Evolutionary conservation across 192 early-diverging fungal species (phyloP).

Genomic region (Backusella parvicylindrica): DNA sequence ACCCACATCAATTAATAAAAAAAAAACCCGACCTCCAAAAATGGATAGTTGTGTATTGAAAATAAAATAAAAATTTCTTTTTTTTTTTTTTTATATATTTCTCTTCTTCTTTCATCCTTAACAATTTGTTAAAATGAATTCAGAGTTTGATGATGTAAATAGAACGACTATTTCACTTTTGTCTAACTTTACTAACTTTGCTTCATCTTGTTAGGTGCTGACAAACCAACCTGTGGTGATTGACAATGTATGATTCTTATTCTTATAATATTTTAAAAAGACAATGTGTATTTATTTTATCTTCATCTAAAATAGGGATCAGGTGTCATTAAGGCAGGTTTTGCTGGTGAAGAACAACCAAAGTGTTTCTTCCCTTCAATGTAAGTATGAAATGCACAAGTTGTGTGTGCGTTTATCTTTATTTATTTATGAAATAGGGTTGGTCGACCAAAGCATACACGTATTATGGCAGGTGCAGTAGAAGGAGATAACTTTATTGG

Average conservation of each 20-base stretch:
- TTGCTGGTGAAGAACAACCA: slow-evolving; percentile 96
- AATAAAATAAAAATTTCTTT: neutral
- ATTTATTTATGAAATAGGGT: slow-evolving; percentile 48
- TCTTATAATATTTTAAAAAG: neutral
- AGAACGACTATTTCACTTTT: neutral
- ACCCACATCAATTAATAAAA: neutral
- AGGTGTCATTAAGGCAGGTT: slow-evolving; percentile 98
- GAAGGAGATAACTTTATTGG: slow-evolving; percentile 97
- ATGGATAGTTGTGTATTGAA: neutral
- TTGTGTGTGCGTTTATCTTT: neutral
- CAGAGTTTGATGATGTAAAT: slow-evolving; percentile 23
- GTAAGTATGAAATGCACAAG: slow-evolving; percentile 45
- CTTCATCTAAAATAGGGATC: slow-evolving; percentile 72
- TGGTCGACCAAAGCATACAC: slow-evolving; percentile 93
- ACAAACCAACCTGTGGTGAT: slow-evolving; percentile 99
- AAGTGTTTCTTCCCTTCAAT: slow-evolving; percentile 94
- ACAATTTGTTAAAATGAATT: slow-evolving; percentile 8
- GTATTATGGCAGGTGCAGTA: slow-evolving; percentile 97
- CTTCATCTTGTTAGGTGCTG: slow-evolving; percentile 52
- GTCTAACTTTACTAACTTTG: neutral
- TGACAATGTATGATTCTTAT: slow-evolving; percentile 81
- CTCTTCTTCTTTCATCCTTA: neutral
- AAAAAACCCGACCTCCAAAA: neutral
- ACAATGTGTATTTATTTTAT: neutral
- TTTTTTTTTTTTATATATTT: neutral